Base-by-base conservation (phyloP, 345 rosid species). In the Populus euphratica region DNA sequence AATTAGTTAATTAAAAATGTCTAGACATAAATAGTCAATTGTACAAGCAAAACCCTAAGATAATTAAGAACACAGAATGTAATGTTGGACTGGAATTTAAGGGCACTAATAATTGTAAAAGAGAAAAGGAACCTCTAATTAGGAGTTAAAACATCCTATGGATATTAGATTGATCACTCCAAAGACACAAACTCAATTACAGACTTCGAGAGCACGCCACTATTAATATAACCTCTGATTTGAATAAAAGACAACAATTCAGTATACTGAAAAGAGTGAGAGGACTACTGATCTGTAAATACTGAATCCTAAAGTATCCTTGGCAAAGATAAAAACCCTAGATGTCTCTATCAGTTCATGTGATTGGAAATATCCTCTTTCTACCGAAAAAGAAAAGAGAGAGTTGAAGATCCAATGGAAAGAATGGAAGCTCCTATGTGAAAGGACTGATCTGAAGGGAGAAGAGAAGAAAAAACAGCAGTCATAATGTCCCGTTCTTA, bases 241-340 rank as follows among this genome's bases (percentile, higher is more conserved):
- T 73, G 72, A 72, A 73, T 73, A 75, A 75, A 25, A 59, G 79
- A 68, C 21, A 47, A 68, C 56, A 25, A 3, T 20, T 29, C 20
- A 5, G 52, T 25, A 20, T 1, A 4, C 41, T 8, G 21, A 31
- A 63, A 75, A 47, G 78, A 70, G 72, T 66, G 76, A 54, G 66
- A 73, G 14, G 44, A 41, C 44, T 52, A 68, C 77, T 76, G 66
- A 73, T 36, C 54, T 70, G 79, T 75, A 76, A 69, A 76, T 16
- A 64, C 12, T 21, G 78, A 86, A 88, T 78, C 86, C 86, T 88
- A 84, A 85, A 77, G 33, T 65, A 76, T 85, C 86, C 78, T 83
- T 74, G 76, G 84, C 12, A 76, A 77, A 75, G 78, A 78, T 49
- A 72, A 77, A 84, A 83, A 86, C 87, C 78, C 85, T 77, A 86